phyloP scores from a whole-genome alignment of 208 protist genomes.

The Herpetomonas samuelpessoai region DNA sequence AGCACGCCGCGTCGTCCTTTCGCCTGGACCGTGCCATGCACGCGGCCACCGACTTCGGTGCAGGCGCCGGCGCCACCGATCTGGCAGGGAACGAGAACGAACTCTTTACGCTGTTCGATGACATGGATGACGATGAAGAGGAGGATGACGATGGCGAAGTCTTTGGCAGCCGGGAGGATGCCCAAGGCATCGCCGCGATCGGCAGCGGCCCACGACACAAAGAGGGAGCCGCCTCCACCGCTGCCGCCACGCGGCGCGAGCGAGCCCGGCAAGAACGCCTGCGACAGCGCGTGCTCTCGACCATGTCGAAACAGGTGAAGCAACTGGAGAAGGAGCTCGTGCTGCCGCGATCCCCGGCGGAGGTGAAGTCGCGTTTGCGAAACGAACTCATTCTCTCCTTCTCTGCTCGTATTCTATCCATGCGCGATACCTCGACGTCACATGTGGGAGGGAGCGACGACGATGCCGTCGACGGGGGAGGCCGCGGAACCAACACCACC shows the following conservation, averaged over 20 bases:
- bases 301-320: constrained; percentile 25
- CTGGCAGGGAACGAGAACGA: not conserved
- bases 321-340: constrained; percentile 36
- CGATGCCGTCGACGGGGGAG: not conserved
- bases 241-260: not conserved
- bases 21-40: not conserved
- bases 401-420: constrained; percentile 66
- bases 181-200: not conserved
- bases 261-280: constrained; percentile 5
- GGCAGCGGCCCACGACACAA: not conserved
- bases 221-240: constrained; percentile 1
- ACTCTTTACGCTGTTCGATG: not conserved
- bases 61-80: not conserved
- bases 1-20: constrained; percentile 1
- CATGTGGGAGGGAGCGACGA: not conserved
- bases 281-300: constrained; percentile 12
- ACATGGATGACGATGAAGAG: not conserved
- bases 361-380: constrained; percentile 61
- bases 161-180: not conserved
- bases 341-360: constrained; percentile 30
- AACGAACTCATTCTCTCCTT: constrained; percentile 79
- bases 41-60: not conserved
- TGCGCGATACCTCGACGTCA: constrained; percentile 25
- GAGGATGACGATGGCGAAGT: constrained; percentile 3
- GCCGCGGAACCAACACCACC: no score